A percentile compares a stretch with the other conserved stretches of the same genome.
phyloP scores from a whole-genome alignment of 2,329 filamentous ascomycete genomes.

The Nannizziopsis barbatae region DNA sequence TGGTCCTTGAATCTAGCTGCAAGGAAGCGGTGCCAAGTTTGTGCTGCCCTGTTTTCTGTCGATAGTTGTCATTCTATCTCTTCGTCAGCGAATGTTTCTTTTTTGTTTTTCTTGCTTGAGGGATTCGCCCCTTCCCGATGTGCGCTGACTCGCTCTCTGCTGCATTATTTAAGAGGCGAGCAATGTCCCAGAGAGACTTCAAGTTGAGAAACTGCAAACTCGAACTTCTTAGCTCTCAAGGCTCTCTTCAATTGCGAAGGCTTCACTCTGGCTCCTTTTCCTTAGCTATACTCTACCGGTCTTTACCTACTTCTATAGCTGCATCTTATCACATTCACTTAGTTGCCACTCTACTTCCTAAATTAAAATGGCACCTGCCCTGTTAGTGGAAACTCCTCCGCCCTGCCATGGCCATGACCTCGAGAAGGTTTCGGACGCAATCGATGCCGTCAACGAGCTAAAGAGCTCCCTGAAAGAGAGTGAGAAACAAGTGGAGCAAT shows the following conservation, averaged over 20 bases:
- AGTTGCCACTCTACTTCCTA: not conserved
- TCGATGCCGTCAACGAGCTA: constrained; percentile 50
- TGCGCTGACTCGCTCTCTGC: too few relatives aligned
- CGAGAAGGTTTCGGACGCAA: constrained; percentile 37
- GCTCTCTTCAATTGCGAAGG: too few relatives aligned
- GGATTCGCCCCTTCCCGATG: too few relatives aligned
- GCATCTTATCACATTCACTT: too few relatives aligned
- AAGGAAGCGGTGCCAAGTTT: constrained; percentile 6
- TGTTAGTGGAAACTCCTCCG: not conserved
- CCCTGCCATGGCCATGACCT: constrained; percentile 8
- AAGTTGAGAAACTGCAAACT: too few relatives aligned
- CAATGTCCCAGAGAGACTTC: too few relatives aligned
- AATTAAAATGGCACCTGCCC: constrained; percentile 13
- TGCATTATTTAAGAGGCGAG: too few relatives aligned
- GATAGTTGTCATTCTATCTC: not conserved
- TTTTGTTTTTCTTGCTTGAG: too few relatives aligned
- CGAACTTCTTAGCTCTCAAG: too few relatives aligned
- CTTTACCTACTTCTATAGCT: not conserved
- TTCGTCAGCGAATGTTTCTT: not conserved
- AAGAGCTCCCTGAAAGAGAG: constrained; percentile 31
- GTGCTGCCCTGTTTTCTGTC: constrained; percentile 4
- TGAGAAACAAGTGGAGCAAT: not conserved
- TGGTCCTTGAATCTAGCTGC: constrained; percentile 6
- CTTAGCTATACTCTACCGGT: not conserved
- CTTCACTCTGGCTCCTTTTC: too few relatives aligned